Conservation (phyloP, 2,329 filamentous ascomycete species). For the Tolypocladium pustulatum region DNA sequence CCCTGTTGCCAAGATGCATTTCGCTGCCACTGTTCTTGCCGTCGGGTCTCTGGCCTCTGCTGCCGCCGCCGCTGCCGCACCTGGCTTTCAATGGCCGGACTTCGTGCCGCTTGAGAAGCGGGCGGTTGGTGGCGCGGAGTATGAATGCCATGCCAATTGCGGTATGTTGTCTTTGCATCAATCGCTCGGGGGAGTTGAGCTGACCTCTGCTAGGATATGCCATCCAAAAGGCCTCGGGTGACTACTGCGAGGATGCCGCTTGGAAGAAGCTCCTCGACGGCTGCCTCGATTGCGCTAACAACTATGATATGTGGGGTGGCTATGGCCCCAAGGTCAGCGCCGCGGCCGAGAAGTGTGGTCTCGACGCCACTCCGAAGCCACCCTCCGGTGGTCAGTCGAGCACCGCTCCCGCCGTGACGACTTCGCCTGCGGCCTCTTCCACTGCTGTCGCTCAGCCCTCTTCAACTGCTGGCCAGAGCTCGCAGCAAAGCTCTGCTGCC, state of each 20-base stretch:
- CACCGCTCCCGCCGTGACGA: background rate
- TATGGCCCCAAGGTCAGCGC: slow-evolving; percentile 26
- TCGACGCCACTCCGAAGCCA: slow-evolving; percentile 11
- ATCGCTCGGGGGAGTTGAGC: background rate
- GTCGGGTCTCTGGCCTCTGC: slow-evolving; percentile 18
- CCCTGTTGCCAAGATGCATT: slow-evolving; percentile 15
- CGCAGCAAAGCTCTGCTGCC: background rate
- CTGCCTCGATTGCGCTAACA: slow-evolving; percentile 33
- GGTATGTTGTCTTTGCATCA: slow-evolving; percentile 22
- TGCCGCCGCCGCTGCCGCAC: slow-evolving; percentile 9
- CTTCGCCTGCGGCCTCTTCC: slow-evolving; percentile 1
- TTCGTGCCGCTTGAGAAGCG: slow-evolving; percentile 26
- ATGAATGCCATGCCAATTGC: slow-evolving; percentile 40
- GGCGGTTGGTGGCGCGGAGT: slow-evolving; percentile 27
- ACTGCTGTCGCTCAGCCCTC: background rate
- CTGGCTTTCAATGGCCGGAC: slow-evolving; percentile 17
- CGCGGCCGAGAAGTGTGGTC: slow-evolving; percentile 25
- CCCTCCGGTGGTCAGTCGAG: slow-evolving; percentile 5
- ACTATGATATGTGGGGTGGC: slow-evolving; percentile 31
- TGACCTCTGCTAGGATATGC: slow-evolving; percentile 14
- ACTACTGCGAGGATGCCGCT: slow-evolving; percentile 21
- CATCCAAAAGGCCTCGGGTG: slow-evolving; percentile 13
- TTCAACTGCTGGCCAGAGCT: background rate
- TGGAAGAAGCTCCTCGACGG: slow-evolving; percentile 30
- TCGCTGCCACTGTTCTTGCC: slow-evolving; percentile 13